These are phyloP conservation scores for Salix dunnii DNA, from an alignment of 345 rosid species.

Conservation along the genomic window DNA sequence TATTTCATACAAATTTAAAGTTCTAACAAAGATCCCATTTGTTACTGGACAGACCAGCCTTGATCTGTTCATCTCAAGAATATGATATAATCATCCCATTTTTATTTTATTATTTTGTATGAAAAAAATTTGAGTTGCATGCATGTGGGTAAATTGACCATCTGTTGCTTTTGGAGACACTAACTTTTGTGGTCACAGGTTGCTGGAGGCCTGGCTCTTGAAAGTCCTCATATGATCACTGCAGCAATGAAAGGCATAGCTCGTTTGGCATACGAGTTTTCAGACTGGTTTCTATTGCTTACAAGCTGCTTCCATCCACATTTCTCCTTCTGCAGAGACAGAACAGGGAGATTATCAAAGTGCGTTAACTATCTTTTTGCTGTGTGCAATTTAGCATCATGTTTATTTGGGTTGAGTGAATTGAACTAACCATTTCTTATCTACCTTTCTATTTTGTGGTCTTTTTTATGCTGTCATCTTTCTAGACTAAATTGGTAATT, in stretches of 20 bases:
- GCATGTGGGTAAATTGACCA: background rate
- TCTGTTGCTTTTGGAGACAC: background rate
- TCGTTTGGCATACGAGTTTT: constrained; percentile 87
- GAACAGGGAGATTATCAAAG: constrained; percentile 87
- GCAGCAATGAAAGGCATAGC: constrained; percentile 95
- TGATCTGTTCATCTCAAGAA: background rate
- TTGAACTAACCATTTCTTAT: background rate
- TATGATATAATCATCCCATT: background rate
- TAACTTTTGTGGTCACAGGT: constrained; percentile 43
- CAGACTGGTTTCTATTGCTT: constrained; percentile 77
- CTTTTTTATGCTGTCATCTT: background rate
- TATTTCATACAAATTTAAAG: background rate
- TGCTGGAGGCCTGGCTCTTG: constrained; percentile 92
- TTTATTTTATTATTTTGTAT: too few species aligned
- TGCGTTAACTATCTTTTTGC: constrained; percentile 25
- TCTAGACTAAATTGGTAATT: constrained; percentile 8
- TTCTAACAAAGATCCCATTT: background rate
- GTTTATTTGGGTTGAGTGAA: background rate
- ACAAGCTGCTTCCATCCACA: constrained; percentile 80
- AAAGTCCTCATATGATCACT: constrained; percentile 94
- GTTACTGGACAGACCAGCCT: background rate
- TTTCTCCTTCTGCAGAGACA: constrained; percentile 79
- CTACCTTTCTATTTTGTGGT: background rate
- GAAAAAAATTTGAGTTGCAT: background rate
- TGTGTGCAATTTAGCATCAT: background rate